These are phyloP conservation scores for Boletus reticuloceps DNA, from an alignment of 768 basidiomycete species.

Conservation along the genomic window DNA sequence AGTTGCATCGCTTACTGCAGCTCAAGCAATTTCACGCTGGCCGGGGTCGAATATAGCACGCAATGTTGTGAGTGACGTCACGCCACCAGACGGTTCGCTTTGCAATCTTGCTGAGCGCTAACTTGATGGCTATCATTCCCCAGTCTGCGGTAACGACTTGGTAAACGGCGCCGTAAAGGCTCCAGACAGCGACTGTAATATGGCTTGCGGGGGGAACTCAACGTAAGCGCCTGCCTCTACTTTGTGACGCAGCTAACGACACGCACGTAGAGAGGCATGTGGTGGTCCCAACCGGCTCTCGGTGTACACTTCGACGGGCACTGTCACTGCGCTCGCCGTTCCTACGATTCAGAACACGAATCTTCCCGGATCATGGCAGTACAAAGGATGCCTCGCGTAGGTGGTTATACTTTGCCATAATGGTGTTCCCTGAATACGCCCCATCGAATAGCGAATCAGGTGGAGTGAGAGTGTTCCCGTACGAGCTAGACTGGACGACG, in stretches of 20 bases:
- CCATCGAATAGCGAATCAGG: slow-evolving; percentile 43
- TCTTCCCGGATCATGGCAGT: slow-evolving; percentile 63
- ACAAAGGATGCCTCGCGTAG: slow-evolving; percentile 66
- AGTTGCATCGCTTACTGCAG: slow-evolving; percentile 61
- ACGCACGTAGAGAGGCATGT: slow-evolving; percentile 53
- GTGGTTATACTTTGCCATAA: slow-evolving; percentile 16
- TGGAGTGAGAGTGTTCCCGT: slow-evolving; percentile 51
- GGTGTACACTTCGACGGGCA: slow-evolving; percentile 55
- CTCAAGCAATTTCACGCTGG: slow-evolving; percentile 56
- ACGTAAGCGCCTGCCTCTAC: slow-evolving; percentile 40
- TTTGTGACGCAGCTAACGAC: not conserved
- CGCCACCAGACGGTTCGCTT: not conserved
- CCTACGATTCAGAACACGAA: slow-evolving; percentile 52
- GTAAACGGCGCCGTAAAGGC: slow-evolving; percentile 56
- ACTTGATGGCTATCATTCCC: not conserved
- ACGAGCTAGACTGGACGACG: slow-evolving; percentile 53
- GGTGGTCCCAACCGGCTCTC: slow-evolving; percentile 74
- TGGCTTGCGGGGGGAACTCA: slow-evolving; percentile 69
- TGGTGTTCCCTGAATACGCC: not conserved
- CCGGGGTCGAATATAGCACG: slow-evolving; percentile 63
- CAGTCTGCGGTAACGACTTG: slow-evolving; percentile 71
- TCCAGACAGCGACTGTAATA: slow-evolving; percentile 56
- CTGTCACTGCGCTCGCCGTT: slow-evolving; percentile 55
- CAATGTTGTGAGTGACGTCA: slow-evolving; percentile 44
- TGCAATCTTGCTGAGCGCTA: slow-evolving; percentile 44